These are phyloP conservation scores for Umbelopsis vinacea DNA, from an alignment of 192 early-diverging fungal genomes.

Conservation along the genomic window DNA sequence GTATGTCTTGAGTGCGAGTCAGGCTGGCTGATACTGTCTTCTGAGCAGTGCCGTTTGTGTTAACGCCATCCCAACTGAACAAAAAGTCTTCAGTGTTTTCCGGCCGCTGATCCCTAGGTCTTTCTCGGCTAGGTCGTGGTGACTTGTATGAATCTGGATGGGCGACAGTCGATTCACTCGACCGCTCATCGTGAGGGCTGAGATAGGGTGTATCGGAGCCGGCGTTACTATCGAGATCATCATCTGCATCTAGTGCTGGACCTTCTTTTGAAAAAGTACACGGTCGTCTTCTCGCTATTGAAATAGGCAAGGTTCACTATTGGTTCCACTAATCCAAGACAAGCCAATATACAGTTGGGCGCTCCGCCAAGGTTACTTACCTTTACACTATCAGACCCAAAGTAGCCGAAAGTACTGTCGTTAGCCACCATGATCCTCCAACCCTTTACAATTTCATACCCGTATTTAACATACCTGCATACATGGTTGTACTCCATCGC, in stretches of 20 bases:
- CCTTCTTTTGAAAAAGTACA: slow-evolving; percentile 44
- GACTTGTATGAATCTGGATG: neutral
- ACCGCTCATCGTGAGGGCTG: neutral
- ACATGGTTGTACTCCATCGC: slow-evolving; percentile 44
- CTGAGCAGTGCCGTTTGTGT: neutral
- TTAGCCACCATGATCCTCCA: neutral
- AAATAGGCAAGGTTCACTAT: neutral
- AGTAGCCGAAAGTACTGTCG: neutral
- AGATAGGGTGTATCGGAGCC: neutral
- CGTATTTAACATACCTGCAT: slow-evolving; percentile 39
- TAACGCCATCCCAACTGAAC: neutral
- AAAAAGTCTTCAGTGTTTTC: slow-evolving; percentile 7
- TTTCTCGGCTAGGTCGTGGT: slow-evolving; percentile 13
- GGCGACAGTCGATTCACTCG: neutral
- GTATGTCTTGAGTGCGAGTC: neutral
- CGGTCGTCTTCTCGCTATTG: slow-evolving; percentile 37
- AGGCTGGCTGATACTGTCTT: neutral
- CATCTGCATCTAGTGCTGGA: slow-evolving; percentile 8
- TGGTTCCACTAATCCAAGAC: neutral
- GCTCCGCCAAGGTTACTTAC: neutral
- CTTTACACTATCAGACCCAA: neutral
- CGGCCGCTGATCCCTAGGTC: no score
- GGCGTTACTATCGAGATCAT: neutral
- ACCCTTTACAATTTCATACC: neutral
- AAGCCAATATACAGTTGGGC: no score